phyloP scores from a whole-genome alignment of 176 grass and related monocot genomes.

The Juncus effusus region DNA sequence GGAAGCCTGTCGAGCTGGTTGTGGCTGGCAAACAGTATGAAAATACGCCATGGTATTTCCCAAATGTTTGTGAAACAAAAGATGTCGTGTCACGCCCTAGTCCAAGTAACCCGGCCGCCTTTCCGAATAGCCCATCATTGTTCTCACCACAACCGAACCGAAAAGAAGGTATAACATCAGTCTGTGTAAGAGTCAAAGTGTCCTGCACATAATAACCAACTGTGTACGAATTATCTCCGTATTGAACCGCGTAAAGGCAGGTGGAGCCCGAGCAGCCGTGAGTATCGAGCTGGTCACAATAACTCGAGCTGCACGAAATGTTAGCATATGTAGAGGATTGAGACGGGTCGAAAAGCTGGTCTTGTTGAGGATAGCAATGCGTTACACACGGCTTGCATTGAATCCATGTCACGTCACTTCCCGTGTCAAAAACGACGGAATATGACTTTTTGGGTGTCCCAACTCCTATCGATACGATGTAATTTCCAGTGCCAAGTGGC shows the following conservation, averaged over 20 bases:
- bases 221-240: slow-evolving; percentile 73
- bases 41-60: slow-evolving; percentile 55
- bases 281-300: slow-evolving; percentile 41
- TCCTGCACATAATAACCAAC: slow-evolving; percentile 64
- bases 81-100: slow-evolving; percentile 58
- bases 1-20: slow-evolving; percentile 41
- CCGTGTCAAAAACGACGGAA: slow-evolving; percentile 77
- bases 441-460: slow-evolving; percentile 45
- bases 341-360: slow-evolving; percentile 48
- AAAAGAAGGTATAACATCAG: slow-evolving; percentile 18
- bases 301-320: slow-evolving; percentile 54
- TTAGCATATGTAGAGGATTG: slow-evolving; percentile 67
- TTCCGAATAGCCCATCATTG: slow-evolving; percentile 64
- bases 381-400: slow-evolving; percentile 64
- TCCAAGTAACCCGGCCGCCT: slow-evolving; percentile 50
- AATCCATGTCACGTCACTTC: slow-evolving; percentile 91
- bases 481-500: slow-evolving; percentile 47
- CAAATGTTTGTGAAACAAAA: slow-evolving; percentile 45
- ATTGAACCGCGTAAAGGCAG: slow-evolving; percentile 55
- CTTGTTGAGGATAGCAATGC: slow-evolving; percentile 46
- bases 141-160: slow-evolving; percentile 56
- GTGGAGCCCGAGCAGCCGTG: slow-evolving; percentile 28
- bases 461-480: slow-evolving; percentile 55
- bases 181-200: slow-evolving; percentile 42
- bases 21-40: slow-evolving; percentile 52